These are phyloP conservation scores for Amanita rimosa DNA, from an alignment of 768 basidiomycete genomes.

Conservation along the genomic window DNA sequence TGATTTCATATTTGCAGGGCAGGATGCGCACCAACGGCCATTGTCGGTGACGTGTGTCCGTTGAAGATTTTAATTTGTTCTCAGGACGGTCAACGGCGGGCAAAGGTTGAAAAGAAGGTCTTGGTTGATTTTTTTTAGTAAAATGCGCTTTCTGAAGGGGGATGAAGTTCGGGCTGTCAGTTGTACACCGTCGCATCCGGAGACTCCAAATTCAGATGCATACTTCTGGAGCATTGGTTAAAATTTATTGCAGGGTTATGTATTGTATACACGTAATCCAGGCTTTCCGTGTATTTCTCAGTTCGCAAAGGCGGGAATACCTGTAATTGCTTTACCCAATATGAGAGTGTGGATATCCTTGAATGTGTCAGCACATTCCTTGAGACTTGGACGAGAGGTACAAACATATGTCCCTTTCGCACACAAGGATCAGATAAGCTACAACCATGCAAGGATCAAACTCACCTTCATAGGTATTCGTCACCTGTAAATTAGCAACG, in stretches of 20 bases:
- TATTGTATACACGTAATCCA: conserved; percentile 2
- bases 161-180: conserved; percentile 74
- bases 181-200: conserved; percentile 14
- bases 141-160: conserved; percentile 31
- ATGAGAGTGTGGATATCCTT: conserved; percentile 89
- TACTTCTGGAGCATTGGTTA: conserved; percentile 46
- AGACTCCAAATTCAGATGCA: conserved; percentile 46
- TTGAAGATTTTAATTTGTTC: neutral
- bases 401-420: conserved; percentile 47
- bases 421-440: neutral
- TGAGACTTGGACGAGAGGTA: conserved; percentile 4
- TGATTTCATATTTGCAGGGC: too few relatives aligned
- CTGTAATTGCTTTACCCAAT: conserved; percentile 88
- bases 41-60: conserved; percentile 42
- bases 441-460: conserved; percentile 3
- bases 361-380: conserved; percentile 2
- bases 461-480: conserved; percentile 88
- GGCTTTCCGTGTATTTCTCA: conserved; percentile 14
- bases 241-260: neutral
- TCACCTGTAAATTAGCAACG: conserved; percentile 90
- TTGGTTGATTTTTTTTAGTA: too few relatives aligned
- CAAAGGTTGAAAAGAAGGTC: conserved; percentile 54
- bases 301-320: conserved; percentile 73
- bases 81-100: conserved; percentile 83
- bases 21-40: conserved; percentile 77